Evolutionary conservation across 2,329 filamentous ascomycete genomes (phyloP), one percentile per base, ranked within the genome.

Genomic region (Calonectria pseudoturangicola): DNA sequence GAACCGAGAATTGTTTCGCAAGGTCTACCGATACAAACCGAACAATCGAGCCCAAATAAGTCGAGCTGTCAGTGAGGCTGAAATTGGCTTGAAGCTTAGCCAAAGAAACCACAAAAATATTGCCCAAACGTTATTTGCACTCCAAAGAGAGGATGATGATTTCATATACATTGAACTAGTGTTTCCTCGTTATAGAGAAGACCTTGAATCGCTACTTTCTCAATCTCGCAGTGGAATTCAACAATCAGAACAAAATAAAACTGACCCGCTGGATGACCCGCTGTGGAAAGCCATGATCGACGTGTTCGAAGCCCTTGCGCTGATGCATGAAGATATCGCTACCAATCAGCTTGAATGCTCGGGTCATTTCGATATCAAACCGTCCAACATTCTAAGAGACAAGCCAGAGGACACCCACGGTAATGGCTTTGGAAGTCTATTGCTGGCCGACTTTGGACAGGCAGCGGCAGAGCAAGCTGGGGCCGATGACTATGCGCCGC

Each of bases 381-480:
- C 56, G 7, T 25, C 56, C 3, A 60, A 60, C n/a, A 41, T 60
- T 28, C 56, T 60, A 12, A 28, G 18, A 18, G 13, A 27, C 12
- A 47, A 21, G 4, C n/a, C 43, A 3, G 43, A 47, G 16, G 25
- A 28, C 28, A 5, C 12, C 13, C 48, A 30, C n/a, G 25, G 12
- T 6, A 15, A 51, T 13, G 10, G 9, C 27, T 27, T 51, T 13
- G 21, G 48, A 2, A 51, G 12, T 0, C 5, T 60, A 15, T 12
- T 60, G 10, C n/a, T 60, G 1, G 4, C 54, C 54, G 54, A 60
- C 54, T 60, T 60, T 60, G 54, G 36, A 3, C 33, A 60, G 2
- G 54, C 54, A 2, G 54, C 54, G 4, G n/a, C 2, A 13, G 4
- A 18, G 4, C 33, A n/a, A 41, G 9, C 33, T 15, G 54, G 54